Base-by-base conservation (phyloP, 352 stramenopile genomes). In the Pythium dissotocum region DNA sequence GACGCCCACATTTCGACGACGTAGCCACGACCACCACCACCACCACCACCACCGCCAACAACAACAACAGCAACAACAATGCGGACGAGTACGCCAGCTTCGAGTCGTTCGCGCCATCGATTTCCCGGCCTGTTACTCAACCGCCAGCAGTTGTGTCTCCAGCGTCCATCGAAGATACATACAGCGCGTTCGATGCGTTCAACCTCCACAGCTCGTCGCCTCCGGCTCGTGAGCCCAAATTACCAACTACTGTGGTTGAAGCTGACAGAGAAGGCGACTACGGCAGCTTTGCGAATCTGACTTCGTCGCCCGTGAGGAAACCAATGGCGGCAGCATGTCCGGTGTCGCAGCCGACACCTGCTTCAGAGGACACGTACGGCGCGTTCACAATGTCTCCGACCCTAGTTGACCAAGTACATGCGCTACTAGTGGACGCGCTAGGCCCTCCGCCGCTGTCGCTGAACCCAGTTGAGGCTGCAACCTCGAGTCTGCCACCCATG, bases 211-310 rank as follows among this genome's bases (percentile, higher is more conserved):
- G 18, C 18, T n/a, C 51, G 24, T 35, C 18, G 7, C 14, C 24
- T 14, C 12, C 38, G 14, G 2, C 0, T 33, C 36, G 24, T 16
- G 6, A n/a, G 38, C 54, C 9, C 9, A n/a, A 30, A 8, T 10
- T 16, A 18, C 32, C 14, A 62, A 12, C 1, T 0, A 0, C 44
- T n/a, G 28, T 26, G 14, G 9, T 7, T 5, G 21, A 6, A 9
- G n/a, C 46, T 12, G 40, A 65, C 13, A 7, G 24, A 13, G 63
- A 28, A 14, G 52, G 67, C 6, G 77, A 87, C 33, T 89, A 90
- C 35, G 77, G 78, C 18, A 82, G 61, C 49, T 89, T 91, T 32
- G 68, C 66, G 24, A 67, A 70, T 8, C 67, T 88, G 52, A 42
- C 54, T 16, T 1, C 32, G 8, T 24, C 14, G 8, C n/a, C 26